Base-by-base conservation (phyloP, 2,329 filamentous ascomycete genomes). In the Hypoxylon sp. region DNA sequence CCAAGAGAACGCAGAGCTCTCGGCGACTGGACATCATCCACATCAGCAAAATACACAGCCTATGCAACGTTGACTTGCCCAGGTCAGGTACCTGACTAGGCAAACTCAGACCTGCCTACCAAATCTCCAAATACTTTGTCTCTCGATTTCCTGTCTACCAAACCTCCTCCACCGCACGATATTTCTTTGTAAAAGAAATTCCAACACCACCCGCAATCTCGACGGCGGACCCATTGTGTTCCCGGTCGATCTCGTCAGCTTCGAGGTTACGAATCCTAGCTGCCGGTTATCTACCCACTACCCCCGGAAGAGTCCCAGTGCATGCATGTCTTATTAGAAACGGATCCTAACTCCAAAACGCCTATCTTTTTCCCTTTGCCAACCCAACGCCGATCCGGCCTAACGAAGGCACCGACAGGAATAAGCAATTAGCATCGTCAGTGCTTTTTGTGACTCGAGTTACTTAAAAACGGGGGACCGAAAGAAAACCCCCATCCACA, bases 61-160 rank as follows among this genome's bases (percentile, higher is more conserved):
- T 67, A 70, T 70, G 68, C 68, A 70, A 70, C 68, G 68, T 70
- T 70, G 62, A 68, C 63, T 70, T 58, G 42, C 60, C 61, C 65
- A 59, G 50, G 58, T 66, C 63, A 55, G 57, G 64, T 68, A 65
- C 67, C 65, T 68, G 61, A 65, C 44, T 61, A 55, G n/a, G n/a
- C n/a, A n/a, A 65, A 44, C 52, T 52, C 55, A 38, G 48, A 44
- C 26, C 52, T 46, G 28, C 53, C 49, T 57, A 65, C 55, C 50
- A 55, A 63, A 60, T 46, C 48, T 54, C 52, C 40, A 56, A 61
- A 64, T 52, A 51, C 52, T 65, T 57, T 61, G 49, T 59, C 61
- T 55, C 46, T 61, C 45, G 50, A 67, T 48, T 59, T 53, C 49
- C 50, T 22, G 60, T 60, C 55, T 54, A 36, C 48, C 36, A 32